These are phyloP conservation scores for Penicillium ochrochloron DNA, from an alignment of 495 filamentous ascomycete genomes.

Conservation along the genomic window DNA sequence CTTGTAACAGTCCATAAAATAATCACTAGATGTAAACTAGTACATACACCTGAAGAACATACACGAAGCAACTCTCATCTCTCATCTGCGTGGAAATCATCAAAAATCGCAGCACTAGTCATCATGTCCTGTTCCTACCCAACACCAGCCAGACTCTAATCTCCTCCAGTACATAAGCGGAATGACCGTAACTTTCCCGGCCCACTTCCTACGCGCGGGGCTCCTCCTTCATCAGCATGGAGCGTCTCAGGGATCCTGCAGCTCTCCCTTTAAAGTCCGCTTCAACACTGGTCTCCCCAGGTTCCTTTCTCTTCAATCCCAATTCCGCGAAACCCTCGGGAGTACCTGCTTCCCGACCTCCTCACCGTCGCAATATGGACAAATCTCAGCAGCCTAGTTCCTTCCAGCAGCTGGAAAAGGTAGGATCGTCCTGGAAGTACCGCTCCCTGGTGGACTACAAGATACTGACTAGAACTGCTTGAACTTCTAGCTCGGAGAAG, in stretches of 20 bases:
- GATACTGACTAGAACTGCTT: slow-evolving; percentile 23
- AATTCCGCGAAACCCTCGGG: slow-evolving; percentile 27
- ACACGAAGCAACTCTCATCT: not conserved
- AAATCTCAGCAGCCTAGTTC: slow-evolving; percentile 88
- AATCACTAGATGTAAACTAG: not conserved
- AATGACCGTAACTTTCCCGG: slow-evolving; percentile 14
- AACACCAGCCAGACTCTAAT: not conserved
- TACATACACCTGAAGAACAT: not conserved
- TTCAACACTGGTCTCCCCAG: slow-evolving; percentile 45
- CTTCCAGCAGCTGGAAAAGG: slow-evolving; percentile 98
- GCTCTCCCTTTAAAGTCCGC: slow-evolving; percentile 35
- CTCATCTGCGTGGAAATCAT: not conserved
- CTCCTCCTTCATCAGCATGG: slow-evolving; percentile 36
- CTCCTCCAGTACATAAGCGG: slow-evolving; percentile 21
- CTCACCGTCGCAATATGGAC: slow-evolving; percentile 65
- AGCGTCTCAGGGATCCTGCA: slow-evolving; percentile 32
- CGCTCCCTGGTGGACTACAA: not conserved
- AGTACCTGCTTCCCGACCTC: slow-evolving; percentile 9
- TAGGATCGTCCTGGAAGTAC: slow-evolving; percentile 24
- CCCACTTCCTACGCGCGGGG: slow-evolving; percentile 31
- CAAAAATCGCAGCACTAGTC: not conserved
- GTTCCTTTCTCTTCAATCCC: slow-evolving; percentile 41
- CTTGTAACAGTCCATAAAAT: slow-evolving; percentile 5
- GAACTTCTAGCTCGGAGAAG: slow-evolving; percentile 77
- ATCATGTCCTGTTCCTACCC: not conserved